Evolutionary conservation across 345 rosid species (phyloP).

Genomic region (Lepidium didymum): DNA sequence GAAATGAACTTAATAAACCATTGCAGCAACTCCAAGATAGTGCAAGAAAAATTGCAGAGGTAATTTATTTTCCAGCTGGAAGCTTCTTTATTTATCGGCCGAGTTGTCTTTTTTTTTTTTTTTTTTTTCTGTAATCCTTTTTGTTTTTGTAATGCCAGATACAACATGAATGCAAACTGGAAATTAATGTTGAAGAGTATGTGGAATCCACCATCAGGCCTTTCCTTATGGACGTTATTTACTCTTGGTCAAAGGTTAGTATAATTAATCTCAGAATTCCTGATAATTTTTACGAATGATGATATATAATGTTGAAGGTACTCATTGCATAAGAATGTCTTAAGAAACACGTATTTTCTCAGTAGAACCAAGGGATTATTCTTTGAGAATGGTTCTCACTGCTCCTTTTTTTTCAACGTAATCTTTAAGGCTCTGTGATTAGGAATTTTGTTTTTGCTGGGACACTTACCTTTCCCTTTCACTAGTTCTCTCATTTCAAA

Average conservation of each 20-base stretch:
- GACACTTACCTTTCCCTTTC: too few species aligned
- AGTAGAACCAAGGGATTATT: neutral
- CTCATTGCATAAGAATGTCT: neutral
- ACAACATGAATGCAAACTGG: conserved; percentile 97
- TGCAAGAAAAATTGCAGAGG: conserved; percentile 98
- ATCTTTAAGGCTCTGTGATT: too few species aligned
- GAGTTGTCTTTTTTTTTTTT: neutral
- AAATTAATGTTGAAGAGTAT: conserved; percentile 78
- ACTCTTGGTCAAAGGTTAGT: conserved; percentile 93
- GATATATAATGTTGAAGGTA: neutral
- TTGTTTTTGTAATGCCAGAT: conserved; percentile 39
- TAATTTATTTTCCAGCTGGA: conserved; percentile 14
- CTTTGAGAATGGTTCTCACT: too few species aligned
- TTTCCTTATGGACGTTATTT: conserved; percentile 89
- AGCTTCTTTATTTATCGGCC: neutral
- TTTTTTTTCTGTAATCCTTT: neutral
- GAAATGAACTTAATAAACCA: conserved; percentile 84
- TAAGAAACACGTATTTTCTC: neutral
- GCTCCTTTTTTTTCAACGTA: too few species aligned
- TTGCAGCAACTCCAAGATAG: conserved; percentile 95
- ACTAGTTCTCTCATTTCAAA: too few species aligned
- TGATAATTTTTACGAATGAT: neutral
- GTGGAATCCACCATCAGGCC: conserved; percentile 97
- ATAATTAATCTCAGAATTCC: conserved; percentile 2
- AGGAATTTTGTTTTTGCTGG: too few species aligned